phyloP scores from a whole-genome alignment of 1,284 basidiomycete genomes.

The Cryptococcus amylolentus region DNA sequence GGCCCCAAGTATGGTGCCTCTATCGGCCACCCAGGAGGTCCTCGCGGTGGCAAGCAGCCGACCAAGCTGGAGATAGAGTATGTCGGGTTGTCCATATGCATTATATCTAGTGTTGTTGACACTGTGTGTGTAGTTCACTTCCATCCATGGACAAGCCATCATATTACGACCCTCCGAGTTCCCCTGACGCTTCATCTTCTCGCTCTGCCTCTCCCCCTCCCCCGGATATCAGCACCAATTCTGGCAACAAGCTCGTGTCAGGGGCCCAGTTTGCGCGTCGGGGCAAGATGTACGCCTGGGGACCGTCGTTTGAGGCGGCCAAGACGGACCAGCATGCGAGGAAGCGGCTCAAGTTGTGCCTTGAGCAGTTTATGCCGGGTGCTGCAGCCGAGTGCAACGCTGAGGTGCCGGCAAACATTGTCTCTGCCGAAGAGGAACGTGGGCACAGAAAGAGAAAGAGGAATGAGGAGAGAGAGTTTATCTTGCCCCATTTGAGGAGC shows the following conservation, averaged over 20 bases:
- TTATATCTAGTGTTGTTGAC: not conserved
- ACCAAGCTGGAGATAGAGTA: constrained; percentile 35
- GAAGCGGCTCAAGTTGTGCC: constrained; percentile 35
- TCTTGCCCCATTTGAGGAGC: constrained; percentile 42
- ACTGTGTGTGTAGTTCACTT: constrained; percentile 16
- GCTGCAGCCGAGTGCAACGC: constrained; percentile 39
- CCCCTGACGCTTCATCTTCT: constrained; percentile 24
- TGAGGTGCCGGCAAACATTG: constrained; percentile 32
- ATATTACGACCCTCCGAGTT: constrained; percentile 38
- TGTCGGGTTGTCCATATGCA: constrained; percentile 8
- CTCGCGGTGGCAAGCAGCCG: constrained; percentile 7
- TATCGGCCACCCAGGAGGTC: not conserved
- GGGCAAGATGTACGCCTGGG: constrained; percentile 50
- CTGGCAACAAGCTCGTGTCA: constrained; percentile 42
- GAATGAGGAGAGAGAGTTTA: constrained; percentile 25
- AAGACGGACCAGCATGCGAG: constrained; percentile 26
- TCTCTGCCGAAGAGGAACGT: constrained; percentile 22
- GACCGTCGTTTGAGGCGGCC: constrained; percentile 41
- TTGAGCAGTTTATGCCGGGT: constrained; percentile 41
- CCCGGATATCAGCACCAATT: constrained; percentile 33
- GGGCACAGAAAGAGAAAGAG: constrained; percentile 29
- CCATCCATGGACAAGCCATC: constrained; percentile 37
- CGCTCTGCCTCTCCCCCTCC: constrained; percentile 18
- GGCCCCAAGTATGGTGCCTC: not conserved
- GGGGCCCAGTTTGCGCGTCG: constrained; percentile 41